Conservation (phyloP, 148 eudicot species). For the Polygonum aviculare region DNA sequence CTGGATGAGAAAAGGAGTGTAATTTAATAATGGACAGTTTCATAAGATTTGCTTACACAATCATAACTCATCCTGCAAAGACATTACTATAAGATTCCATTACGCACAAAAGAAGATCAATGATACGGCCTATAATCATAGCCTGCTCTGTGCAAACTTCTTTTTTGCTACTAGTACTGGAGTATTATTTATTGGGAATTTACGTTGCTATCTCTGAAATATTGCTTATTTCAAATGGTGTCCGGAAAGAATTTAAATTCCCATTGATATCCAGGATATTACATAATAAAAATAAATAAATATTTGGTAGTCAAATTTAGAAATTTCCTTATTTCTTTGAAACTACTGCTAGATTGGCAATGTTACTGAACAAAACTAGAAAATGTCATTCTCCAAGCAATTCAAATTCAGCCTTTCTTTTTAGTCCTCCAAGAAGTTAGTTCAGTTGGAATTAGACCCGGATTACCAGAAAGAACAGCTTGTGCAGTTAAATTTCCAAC, state of each 20-base stretch:
- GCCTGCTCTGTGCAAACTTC: no score
- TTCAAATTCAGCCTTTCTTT: slow-evolving; percentile 2
- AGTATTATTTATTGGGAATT: no score
- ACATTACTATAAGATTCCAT: no score
- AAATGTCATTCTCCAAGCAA: neutral
- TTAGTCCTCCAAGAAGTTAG: slow-evolving; percentile 60
- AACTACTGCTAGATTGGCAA: neutral
- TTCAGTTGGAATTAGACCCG: slow-evolving; percentile 58
- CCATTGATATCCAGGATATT: no score
- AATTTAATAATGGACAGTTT: neutral
- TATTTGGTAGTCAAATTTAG: no score
- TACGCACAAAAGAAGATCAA: neutral
- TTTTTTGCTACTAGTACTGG: no score
- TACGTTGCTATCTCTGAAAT: no score
- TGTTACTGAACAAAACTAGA: neutral
- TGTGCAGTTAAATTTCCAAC: slow-evolving; percentile 71
- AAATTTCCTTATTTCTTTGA: no score
- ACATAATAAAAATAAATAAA: no score
- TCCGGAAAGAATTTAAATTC: no score
- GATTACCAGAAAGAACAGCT: slow-evolving; percentile 64
- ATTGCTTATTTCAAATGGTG: no score
- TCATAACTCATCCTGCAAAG: no score
- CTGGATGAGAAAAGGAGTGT: neutral
- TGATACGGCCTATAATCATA: neutral
- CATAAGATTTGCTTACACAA: neutral